Evolutionary conservation across 495 filamentous ascomycete genomes (phyloP).

Genomic region (Neurospora sp.): DNA sequence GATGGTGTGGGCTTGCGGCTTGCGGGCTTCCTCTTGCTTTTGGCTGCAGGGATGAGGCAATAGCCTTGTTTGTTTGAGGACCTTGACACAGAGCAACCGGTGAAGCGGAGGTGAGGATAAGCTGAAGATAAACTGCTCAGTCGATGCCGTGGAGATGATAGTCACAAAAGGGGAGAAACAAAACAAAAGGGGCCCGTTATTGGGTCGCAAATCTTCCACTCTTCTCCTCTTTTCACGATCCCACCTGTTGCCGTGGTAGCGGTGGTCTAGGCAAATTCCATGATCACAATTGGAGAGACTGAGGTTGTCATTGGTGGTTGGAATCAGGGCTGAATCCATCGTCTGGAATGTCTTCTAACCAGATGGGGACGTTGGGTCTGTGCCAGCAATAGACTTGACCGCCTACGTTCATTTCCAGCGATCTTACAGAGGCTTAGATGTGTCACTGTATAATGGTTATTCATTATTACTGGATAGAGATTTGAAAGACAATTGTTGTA

Average conservation of each 20-base stretch:
- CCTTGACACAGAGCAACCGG: not conserved
- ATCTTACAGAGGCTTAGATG: not conserved
- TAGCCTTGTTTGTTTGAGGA: not conserved
- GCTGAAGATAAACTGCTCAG: not conserved
- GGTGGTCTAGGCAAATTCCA: not conserved
- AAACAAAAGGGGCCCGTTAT: not conserved
- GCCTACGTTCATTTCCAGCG: not conserved
- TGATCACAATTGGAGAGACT: not conserved
- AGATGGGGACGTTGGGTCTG: not conserved
- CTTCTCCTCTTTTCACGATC: constrained; percentile 1
- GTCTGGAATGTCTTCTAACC: not conserved
- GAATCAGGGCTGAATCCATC: not conserved
- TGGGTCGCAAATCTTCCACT: not conserved
- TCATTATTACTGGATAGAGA: not conserved
- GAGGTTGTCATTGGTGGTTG: not conserved
- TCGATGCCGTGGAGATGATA: not conserved
- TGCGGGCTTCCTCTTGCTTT: not conserved
- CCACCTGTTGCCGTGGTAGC: not conserved
- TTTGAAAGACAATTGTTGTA: not conserved
- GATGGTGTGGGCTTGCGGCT: not conserved
- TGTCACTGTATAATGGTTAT: not conserved
- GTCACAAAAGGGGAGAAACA: not conserved
- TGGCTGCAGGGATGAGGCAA: not conserved
- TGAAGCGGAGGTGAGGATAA: not conserved
- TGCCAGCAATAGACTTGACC: not conserved